A percentile compares a stretch with the other conserved stretches of the same genome.
Evolutionary conservation across 2,329 filamentous ascomycete genomes (phyloP).

Genomic region (Fusarium lyarnte): DNA sequence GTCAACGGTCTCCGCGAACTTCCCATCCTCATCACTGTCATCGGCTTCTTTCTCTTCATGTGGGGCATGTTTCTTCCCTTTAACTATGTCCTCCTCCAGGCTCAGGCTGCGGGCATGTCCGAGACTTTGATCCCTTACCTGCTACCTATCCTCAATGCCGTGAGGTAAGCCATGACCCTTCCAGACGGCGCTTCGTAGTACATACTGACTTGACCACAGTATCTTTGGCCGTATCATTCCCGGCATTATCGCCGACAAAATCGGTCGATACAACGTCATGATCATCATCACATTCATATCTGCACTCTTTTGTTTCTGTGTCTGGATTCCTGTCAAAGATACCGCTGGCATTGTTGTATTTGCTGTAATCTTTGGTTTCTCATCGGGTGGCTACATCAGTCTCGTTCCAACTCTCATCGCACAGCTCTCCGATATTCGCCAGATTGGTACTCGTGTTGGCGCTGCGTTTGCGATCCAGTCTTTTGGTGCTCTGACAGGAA

Average conservation of each 20-base stretch:
- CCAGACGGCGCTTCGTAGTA: background rate
- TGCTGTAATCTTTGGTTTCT: slow-evolving; percentile 74
- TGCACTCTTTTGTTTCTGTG: slow-evolving; percentile 54
- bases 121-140: slow-evolving; percentile 56
- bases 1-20: slow-evolving; percentile 57
- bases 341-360: slow-evolving; percentile 71
- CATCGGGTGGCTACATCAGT: slow-evolving; percentile 72
- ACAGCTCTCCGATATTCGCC: slow-evolving; percentile 74
- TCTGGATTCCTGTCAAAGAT: slow-evolving; percentile 61
- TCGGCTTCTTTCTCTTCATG: slow-evolving; percentile 65
- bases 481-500: slow-evolving; percentile 72
- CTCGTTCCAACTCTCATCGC: slow-evolving; percentile 72
- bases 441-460: slow-evolving; percentile 76
- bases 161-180: slow-evolving; percentile 50
- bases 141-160: slow-evolving; percentile 66
- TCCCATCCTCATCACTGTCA: slow-evolving; percentile 54
- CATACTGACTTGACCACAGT: slow-evolving; percentile 43
- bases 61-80: slow-evolving; percentile 64
- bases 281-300: slow-evolving; percentile 63
- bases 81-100: slow-evolving; percentile 62
- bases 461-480: slow-evolving; percentile 69
- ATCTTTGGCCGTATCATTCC: slow-evolving; percentile 63
- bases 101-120: slow-evolving; percentile 55
- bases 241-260: slow-evolving; percentile 57
- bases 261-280: slow-evolving; percentile 59